Evolutionary conservation across 495 filamentous ascomycete genomes (phyloP).

Genomic region (Neurospora sp.): DNA sequence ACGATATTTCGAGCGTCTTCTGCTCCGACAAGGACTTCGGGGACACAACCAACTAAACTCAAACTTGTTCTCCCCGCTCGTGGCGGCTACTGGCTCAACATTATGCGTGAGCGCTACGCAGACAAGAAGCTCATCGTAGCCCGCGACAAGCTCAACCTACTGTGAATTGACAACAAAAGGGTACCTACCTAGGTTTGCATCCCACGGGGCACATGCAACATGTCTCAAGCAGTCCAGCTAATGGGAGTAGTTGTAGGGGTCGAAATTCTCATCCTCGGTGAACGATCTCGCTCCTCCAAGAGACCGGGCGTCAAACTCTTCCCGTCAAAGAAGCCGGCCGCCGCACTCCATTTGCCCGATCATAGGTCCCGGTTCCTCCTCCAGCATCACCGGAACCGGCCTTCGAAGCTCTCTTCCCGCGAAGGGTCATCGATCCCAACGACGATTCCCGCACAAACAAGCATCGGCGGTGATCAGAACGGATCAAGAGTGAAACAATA

Average conservation of each 20-base stretch:
- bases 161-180: neutral
- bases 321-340: neutral
- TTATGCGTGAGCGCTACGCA: slow-evolving; percentile 66
- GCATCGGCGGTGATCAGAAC: neutral
- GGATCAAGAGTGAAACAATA: neutral
- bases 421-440: neutral
- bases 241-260: neutral
- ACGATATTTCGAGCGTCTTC: slow-evolving; percentile 44
- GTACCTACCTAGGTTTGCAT: neutral
- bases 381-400: neutral
- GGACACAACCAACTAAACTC: neutral
- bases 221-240: neutral
- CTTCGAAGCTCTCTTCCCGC: neutral
- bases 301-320: neutral
- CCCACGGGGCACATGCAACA: neutral
- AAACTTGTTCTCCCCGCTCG: slow-evolving; percentile 53
- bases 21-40: slow-evolving; percentile 82
- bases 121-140: slow-evolving; percentile 85
- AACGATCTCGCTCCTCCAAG: neutral
- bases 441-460: neutral
- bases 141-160: slow-evolving; percentile 76
- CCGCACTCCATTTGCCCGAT: neutral
- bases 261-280: neutral
- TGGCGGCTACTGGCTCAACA: slow-evolving; percentile 60
- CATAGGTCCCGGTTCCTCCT: neutral